Conservation (phyloP, 441 rosid genomes). For the Erysimum pusillum region DNA sequence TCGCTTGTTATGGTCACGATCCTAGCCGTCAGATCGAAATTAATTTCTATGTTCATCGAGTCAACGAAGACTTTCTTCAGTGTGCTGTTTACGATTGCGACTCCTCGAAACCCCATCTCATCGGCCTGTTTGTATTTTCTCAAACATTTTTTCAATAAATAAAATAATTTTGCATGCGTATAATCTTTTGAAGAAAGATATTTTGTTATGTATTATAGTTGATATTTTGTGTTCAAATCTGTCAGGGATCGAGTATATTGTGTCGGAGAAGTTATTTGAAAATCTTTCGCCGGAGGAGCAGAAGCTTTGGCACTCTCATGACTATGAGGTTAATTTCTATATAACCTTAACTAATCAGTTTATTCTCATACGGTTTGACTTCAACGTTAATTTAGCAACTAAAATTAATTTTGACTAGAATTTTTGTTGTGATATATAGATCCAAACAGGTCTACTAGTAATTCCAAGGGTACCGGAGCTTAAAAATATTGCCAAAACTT, state of each 20-base stretch:
- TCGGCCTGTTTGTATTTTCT: slow-evolving; percentile 50
- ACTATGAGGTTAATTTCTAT: slow-evolving; percentile 61
- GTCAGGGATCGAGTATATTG: slow-evolving; percentile 73
- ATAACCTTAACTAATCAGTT: background rate
- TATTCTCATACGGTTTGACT: background rate
- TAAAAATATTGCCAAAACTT: slow-evolving; percentile 63
- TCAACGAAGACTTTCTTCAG: slow-evolving; percentile 79
- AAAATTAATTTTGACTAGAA: background rate
- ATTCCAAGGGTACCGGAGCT: slow-evolving; percentile 78
- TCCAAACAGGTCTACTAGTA: slow-evolving; percentile 65
- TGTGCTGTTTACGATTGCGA: slow-evolving; percentile 73
- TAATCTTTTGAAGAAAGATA: background rate
- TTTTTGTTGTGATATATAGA: slow-evolving; percentile 38
- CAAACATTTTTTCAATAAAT: background rate
- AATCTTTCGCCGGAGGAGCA: slow-evolving; percentile 66
- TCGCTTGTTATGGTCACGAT: slow-evolving; percentile 76
- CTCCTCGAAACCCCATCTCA: slow-evolving; percentile 59
- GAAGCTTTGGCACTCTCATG: slow-evolving; percentile 89
- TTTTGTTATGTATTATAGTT: background rate
- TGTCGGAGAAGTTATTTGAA: slow-evolving; percentile 67
- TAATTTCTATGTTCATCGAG: slow-evolving; percentile 61
- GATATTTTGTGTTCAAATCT: background rate
- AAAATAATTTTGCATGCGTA: background rate
- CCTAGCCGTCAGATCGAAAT: slow-evolving; percentile 75
- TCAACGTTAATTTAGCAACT: background rate